Conservation (phyloP, 805 yeast genomes). For the Metschnikowia hibisci region DNA sequence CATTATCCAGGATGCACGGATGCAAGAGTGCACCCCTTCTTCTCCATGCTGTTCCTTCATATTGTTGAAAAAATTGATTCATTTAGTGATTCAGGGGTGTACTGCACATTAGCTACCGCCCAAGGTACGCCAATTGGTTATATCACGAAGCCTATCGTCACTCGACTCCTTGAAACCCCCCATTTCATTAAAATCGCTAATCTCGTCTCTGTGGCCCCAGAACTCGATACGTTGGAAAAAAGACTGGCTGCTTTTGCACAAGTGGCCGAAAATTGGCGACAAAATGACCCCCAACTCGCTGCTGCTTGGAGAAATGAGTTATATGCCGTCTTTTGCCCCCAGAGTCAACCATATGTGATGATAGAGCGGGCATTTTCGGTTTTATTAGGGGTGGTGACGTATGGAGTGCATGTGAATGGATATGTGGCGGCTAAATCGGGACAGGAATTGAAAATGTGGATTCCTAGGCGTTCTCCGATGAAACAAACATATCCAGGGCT, state of each 20-base stretch:
- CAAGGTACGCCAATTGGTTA: slow-evolving; percentile 29
- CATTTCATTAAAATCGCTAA: slow-evolving; percentile 1
- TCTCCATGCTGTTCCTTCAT: slow-evolving; percentile 7
- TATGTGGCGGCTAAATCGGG: slow-evolving; percentile 50
- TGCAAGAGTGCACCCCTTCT: background rate
- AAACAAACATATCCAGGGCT: slow-evolving; percentile 88
- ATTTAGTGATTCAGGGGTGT: slow-evolving; percentile 22
- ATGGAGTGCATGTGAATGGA: slow-evolving; percentile 88
- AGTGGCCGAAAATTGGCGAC: slow-evolving; percentile 42
- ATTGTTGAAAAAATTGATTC: slow-evolving; percentile 30
- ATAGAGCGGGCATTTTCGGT: slow-evolving; percentile 82
- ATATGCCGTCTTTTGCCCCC: slow-evolving; percentile 64
- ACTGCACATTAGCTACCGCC: slow-evolving; percentile 28
- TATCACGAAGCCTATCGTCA: slow-evolving; percentile 24
- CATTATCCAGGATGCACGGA: too few species aligned
- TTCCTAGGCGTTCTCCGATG: slow-evolving; percentile 71
- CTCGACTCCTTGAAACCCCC: slow-evolving; percentile 13
- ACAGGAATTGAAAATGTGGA: slow-evolving; percentile 61
- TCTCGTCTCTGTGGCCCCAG: slow-evolving; percentile 2
- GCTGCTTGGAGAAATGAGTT: slow-evolving; percentile 85
- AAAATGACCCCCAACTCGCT: slow-evolving; percentile 28
- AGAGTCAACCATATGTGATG: slow-evolving; percentile 53
- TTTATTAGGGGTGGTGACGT: slow-evolving; percentile 79
- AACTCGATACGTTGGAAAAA: slow-evolving; percentile 32
- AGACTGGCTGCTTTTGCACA: slow-evolving; percentile 39